phyloP scores from a whole-genome alignment of 1,139 yeast species.

The Candida labiduridarum region DNA sequence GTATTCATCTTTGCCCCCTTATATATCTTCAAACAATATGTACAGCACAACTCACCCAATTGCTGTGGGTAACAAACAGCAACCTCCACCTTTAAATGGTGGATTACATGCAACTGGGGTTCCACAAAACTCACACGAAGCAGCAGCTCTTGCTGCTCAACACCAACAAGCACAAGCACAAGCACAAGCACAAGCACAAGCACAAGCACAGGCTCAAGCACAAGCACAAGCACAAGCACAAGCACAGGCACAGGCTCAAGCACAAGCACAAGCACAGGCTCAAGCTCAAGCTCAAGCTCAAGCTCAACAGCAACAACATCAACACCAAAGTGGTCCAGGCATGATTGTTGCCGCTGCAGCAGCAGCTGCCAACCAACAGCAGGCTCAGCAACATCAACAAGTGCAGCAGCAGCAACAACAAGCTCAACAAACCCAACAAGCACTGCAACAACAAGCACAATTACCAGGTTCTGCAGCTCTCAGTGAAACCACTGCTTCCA shows the following conservation, averaged over 20 bases:
- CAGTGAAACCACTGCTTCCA: slow-evolving; percentile 78
- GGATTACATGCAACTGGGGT: slow-evolving; percentile 14
- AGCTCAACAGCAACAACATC: slow-evolving; percentile 9
- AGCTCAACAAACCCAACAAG: slow-evolving; percentile 12
- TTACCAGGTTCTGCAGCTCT: slow-evolving; percentile 19
- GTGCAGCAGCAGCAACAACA: slow-evolving; percentile 15
- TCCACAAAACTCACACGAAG: slow-evolving; percentile 8
- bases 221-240: slow-evolving; percentile 2
- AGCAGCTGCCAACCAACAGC: slow-evolving; percentile 14
- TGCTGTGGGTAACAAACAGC: slow-evolving; percentile 16
- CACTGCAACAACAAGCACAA: slow-evolving; percentile 11
- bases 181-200: slow-evolving; percentile 1
- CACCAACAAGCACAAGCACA: slow-evolving; percentile 5
- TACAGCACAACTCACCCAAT: slow-evolving; percentile 15
- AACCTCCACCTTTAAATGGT: slow-evolving; percentile 14
- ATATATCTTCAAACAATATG: slow-evolving; percentile 7
- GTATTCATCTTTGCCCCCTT: too few species aligned
- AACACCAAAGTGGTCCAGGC: slow-evolving; percentile 15
- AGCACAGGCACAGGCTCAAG: slow-evolving; percentile 1
- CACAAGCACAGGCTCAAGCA: slow-evolving; percentile 1
- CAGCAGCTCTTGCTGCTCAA: slow-evolving; percentile 5
- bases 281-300: slow-evolving; percentile 2
- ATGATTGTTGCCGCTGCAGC: slow-evolving; percentile 16
- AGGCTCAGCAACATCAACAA: slow-evolving; percentile 6
- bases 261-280: slow-evolving; percentile 4